Base-by-base conservation (phyloP, 306 rosid species). In the Purshia tridentata region DNA sequence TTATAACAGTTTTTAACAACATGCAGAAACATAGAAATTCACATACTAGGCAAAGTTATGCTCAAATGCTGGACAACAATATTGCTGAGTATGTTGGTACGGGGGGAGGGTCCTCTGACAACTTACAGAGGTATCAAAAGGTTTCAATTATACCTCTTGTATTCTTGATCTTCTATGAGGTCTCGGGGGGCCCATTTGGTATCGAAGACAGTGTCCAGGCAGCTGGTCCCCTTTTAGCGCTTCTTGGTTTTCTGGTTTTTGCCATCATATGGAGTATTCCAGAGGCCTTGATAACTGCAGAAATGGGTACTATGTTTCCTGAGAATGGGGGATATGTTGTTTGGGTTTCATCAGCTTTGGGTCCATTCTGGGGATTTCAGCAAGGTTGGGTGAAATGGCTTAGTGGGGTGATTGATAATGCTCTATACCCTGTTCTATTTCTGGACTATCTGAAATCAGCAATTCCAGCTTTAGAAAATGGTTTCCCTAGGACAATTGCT, bases 311-410 rank as follows among this genome's bases (percentile, higher is more conserved):
- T 6, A 86, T 83, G 91, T 89, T 89, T 69, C 94, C 89, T 22
- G 91, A 84, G 61, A 89, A 86, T 47, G 90, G 91, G 0, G 95
- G 95, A 37, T 89, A 83, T 80, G 91, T 87, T 19, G 87, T 83
- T 76, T 87, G 96, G 88, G 88, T 87, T 78, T 76, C 96, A 15
- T 89, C 96, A 37, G 87, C 90, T 58, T 77, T 89, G 69, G 91
- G 91, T 9, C 88, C 91, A 19, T 83, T 45, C 23, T 87, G 95
- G 90, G 91, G 90, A 3, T 89, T 89, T 62, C 95, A 87, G 67
- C 83, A 77, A 35, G 95, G 95, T 72, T 89, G 90, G 88, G 76
- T 85, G 84, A 89, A 89, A 81, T 89, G 95, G 91, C 84, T 84
- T 20, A 84, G 88, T 74, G 89, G 93, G 73, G 89, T 90, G 39